Evolutionary conservation across 345 rosid genomes (phyloP).

Genomic region (Iberis pinnata): DNA sequence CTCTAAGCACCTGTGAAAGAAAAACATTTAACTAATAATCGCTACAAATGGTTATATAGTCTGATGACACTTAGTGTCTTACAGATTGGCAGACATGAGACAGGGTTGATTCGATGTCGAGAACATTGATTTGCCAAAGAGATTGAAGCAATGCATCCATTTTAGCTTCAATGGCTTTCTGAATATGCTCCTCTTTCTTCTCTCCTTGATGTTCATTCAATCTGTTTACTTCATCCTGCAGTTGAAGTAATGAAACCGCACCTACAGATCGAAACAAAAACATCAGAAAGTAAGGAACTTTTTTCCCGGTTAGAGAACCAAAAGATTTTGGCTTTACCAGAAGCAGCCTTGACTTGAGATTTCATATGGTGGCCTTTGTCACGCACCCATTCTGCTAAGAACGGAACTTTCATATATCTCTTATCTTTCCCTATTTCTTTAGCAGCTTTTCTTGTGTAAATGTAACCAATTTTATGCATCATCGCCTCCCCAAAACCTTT

Average conservation of each 20-base stretch:
- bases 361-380: constrained; percentile 85
- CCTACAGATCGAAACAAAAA: constrained; percentile 52
- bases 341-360: constrained; percentile 96
- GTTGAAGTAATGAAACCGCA: constrained; percentile 70
- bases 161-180: constrained; percentile 67
- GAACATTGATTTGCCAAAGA: constrained; percentile 93
- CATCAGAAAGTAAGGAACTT: not conserved
- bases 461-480: constrained; percentile 90
- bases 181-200: constrained; percentile 56
- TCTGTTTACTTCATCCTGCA: constrained; percentile 78
- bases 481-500: constrained; percentile 99
- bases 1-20: constrained; percentile 60
- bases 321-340: constrained; percentile 40
- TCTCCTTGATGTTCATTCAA: constrained; percentile 52
- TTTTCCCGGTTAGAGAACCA: not conserved
- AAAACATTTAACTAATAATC: not conserved
- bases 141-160: constrained; percentile 80
- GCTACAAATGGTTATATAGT: not conserved
- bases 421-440: constrained; percentile 85
- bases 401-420: constrained; percentile 82
- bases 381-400: constrained; percentile 98
- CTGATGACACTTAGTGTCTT: constrained; percentile 24
- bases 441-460: constrained; percentile 85
- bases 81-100: constrained; percentile 78
- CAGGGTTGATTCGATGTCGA: constrained; percentile 80